These are phyloP conservation scores for Jatropha curcas DNA, from an alignment of 345 rosid species.

Conservation along the genomic window DNA sequence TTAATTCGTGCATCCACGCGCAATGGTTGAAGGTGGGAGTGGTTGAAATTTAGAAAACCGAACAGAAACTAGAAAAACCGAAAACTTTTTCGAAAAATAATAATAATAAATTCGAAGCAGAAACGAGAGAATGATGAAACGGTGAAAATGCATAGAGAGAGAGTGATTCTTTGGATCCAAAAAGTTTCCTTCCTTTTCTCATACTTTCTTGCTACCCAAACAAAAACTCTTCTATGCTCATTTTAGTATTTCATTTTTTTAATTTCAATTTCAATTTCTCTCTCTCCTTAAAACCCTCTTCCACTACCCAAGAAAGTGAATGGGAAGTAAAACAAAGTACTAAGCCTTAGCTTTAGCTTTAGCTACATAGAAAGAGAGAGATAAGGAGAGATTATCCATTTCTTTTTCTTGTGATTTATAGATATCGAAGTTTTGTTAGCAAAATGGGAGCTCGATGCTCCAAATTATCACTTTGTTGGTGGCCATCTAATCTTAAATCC, in stretches of 20 bases:
- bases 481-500: constrained; percentile 71
- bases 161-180: constrained; percentile 44
- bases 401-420: background rate
- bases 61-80: constrained; percentile 16
- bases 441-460: constrained; percentile 94
- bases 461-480: constrained; percentile 82
- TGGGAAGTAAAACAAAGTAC: background rate
- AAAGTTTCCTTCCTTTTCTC: constrained; percentile 24
- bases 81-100: constrained; percentile 8
- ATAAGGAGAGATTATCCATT: background rate
- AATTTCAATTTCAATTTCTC: constrained; percentile 25
- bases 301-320: constrained; percentile 27
- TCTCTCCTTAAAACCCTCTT: constrained; percentile 22
- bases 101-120: constrained; percentile 4
- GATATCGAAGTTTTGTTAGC: constrained; percentile 1
- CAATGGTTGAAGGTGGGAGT: constrained; percentile 3
- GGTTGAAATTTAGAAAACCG: background rate
- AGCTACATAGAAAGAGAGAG: background rate
- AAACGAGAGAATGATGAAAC: constrained; percentile 28
- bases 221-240: constrained; percentile 25
- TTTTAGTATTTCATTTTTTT: background rate
- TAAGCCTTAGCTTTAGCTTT: background rate
- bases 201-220: constrained; percentile 45
- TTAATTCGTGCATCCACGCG: constrained; percentile 3
- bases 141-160: constrained; percentile 17